These are phyloP conservation scores for Centrapalus pauciflorus DNA, from an alignment of 129 eudicot genomes.

Conservation along the genomic window DNA sequence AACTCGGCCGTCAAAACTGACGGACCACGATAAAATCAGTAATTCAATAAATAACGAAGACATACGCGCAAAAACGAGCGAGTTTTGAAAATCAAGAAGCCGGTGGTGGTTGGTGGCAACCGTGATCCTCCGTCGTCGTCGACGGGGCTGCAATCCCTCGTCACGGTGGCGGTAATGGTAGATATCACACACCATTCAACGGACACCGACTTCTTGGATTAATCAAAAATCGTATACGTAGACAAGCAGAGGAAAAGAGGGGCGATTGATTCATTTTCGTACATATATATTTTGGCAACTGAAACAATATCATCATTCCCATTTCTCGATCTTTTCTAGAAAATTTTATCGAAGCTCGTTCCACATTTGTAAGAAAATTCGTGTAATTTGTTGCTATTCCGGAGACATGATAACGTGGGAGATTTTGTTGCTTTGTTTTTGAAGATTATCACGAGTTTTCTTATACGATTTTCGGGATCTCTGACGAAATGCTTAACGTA, in stretches of 20 bases:
- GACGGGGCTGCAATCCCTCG: neutral
- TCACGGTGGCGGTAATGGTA: neutral
- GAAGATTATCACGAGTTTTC: neutral
- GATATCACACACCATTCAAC: neutral
- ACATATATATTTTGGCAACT: neutral
- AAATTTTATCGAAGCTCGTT: constrained; percentile 3
- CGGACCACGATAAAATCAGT: neutral
- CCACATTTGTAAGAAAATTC: constrained; percentile 6
- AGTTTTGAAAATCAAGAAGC: neutral
- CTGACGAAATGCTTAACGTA: constrained; percentile 4
- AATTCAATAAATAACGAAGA: neutral
- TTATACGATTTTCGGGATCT: neutral
- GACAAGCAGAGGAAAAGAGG: neutral
- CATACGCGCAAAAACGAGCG: neutral
- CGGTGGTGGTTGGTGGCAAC: neutral
- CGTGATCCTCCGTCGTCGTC: neutral
- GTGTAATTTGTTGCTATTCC: neutral
- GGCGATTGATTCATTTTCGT: neutral
- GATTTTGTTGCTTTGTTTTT: neutral
- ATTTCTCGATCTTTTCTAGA: neutral
- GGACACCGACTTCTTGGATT: neutral
- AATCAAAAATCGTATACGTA: constrained; percentile 1
- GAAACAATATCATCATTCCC: constrained; percentile 2
- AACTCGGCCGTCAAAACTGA: neutral
- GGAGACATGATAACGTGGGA: constrained; percentile 9